Base-by-base conservation (phyloP, 805 yeast species). In the Yarrowia yakushimensis region DNA sequence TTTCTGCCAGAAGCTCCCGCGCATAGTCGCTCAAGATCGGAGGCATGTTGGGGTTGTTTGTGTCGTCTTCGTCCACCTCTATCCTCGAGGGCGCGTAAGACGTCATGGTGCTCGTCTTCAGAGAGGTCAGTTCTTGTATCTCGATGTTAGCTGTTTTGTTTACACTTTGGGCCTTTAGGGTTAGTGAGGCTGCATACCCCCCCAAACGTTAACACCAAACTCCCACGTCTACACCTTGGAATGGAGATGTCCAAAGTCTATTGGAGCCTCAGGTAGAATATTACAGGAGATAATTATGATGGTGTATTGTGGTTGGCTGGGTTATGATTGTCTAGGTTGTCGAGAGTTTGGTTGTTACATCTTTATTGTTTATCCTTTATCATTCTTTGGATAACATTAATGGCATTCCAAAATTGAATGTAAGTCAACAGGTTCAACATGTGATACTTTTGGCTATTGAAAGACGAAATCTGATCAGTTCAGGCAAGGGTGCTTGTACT, bases 11-110 rank as follows among this genome's bases (percentile, higher is more conserved):
- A 23, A 84, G 71, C 25, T 84, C 86, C 20, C 81, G 75, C 36
- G 85, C 82, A 68, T 83, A 84, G 6, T 83, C 78, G 68, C 86
- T 83, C 64, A 84, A 74, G 13, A 82, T 83, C 2, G 88, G 88
- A 0, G 87, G 87, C 45, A 80, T 76, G 67, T 81, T 81, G 39
- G 81, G 79, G 65, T 76, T 79, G 64, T 82, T 59, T 1, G 70
- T 64, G 57, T 75, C 78, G 55, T 76, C 78, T 48, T 78, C 81
- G 28, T 79, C 66, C n/a, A 52, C 63, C 46, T 50, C 42, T 28
- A 60, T 60, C 37, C 50, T 20, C 61, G 61, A 27, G 23, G 50
- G 54, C 37, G 50, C 50, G 61, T 57, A 57, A 9, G 50, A 42
- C 37, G 61, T 57, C 52, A 57, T 41, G 34, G 17, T 36, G 46